Conservation (phyloP, 2,329 filamentous ascomycete genomes). For the Colletotrichum lupini region DNA sequence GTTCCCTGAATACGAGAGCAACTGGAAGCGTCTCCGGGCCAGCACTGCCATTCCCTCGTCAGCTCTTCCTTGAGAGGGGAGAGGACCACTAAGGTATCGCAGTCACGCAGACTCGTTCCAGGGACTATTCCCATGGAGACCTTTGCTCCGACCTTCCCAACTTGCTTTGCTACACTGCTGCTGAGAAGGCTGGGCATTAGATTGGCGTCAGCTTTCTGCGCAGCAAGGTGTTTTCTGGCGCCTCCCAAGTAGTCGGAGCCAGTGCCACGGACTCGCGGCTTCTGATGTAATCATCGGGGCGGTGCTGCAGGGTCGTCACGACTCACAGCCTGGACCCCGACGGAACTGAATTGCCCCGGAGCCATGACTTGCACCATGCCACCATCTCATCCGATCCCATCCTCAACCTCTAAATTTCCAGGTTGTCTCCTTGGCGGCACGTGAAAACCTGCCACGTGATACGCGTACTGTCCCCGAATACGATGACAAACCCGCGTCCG, state of each 20-base stretch:
- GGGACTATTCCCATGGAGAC: conserved; percentile 22
- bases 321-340: conserved; percentile 20
- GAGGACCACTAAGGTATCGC: neutral
- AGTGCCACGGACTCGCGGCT: conserved; percentile 21
- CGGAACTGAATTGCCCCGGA: conserved; percentile 21
- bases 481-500: neutral
- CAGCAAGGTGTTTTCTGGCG: neutral
- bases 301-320: conserved; percentile 18
- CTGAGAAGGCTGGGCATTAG: neutral
- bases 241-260: neutral
- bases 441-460: conserved; percentile 10
- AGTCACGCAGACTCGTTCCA: conserved; percentile 12
- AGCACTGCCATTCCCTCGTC: conserved; percentile 13
- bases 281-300: conserved; percentile 33
- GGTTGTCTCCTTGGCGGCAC: neutral
- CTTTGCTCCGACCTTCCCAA: neutral
- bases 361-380: conserved; percentile 1
- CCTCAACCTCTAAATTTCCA: neutral
- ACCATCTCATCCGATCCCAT: neutral
- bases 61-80: neutral
- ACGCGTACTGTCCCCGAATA: too few species aligned
- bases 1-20: conserved; percentile 20
- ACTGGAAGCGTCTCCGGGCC: conserved; percentile 17
- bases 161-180: neutral
- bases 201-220: neutral